Percentiles rank a stretch among this genome's conserved stretches.
These are phyloP conservation scores for Botrytis porri DNA, from an alignment of 2,329 filamentous ascomycete genomes.

Conservation along the genomic window DNA sequence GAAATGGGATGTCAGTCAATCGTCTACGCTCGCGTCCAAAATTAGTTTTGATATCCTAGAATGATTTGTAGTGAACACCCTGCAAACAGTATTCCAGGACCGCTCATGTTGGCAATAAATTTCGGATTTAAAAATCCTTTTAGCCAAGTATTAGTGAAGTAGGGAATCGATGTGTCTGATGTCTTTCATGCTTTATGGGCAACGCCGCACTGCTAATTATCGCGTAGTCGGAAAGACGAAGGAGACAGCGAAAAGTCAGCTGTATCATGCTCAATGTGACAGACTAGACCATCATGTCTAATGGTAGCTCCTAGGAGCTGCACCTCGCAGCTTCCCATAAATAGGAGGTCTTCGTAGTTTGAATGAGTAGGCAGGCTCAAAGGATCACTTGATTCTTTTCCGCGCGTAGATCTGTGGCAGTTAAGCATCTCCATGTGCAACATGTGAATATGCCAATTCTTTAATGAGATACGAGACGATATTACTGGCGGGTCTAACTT, in stretches of 20 bases:
- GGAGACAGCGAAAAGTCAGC: too few relatives aligned
- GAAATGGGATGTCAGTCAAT: background rate
- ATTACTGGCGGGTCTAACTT: too few relatives aligned
- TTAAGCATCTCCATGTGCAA: background rate
- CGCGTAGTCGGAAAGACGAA: too few relatives aligned
- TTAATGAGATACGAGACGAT: background rate
- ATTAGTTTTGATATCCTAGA: background rate
- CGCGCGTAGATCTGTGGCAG: rapidly evolving
- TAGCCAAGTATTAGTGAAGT: background rate
- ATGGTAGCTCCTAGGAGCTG: background rate
- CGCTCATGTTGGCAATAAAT: background rate
- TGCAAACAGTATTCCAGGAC: rapidly evolving
- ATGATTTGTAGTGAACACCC: background rate
- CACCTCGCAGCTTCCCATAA: rapidly evolving
- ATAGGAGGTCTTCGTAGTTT: background rate
- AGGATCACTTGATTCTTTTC: rapidly evolving
- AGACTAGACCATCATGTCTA: background rate
- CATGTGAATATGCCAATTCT: rapidly evolving
- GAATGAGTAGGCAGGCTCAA: background rate
- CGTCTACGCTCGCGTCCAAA: background rate
- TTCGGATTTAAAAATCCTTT: background rate
- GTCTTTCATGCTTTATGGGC: rapidly evolving
- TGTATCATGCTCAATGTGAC: background rate
- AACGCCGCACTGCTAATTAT: background rate
- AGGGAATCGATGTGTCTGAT: background rate